Evolutionary conservation across 441 rosid species (phyloP).

Genomic region (Gossypium schwendimanii): DNA sequence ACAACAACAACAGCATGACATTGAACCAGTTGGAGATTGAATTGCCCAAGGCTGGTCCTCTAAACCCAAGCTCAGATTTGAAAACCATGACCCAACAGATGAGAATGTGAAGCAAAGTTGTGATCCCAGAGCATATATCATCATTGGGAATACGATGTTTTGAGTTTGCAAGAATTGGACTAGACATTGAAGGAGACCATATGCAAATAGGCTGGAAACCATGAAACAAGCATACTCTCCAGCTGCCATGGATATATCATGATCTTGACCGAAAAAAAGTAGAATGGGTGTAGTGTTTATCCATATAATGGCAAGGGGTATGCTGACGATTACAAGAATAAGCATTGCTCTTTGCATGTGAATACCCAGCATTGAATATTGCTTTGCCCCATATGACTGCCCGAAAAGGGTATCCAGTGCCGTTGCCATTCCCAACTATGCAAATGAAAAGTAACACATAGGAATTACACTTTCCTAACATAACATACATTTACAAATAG

Average conservation of each 20-base stretch:
- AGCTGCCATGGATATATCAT: constrained; percentile 30
- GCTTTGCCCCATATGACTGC: constrained; percentile 50
- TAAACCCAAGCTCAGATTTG: constrained; percentile 39
- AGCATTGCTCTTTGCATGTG: constrained; percentile 57
- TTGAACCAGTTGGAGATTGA: constrained; percentile 54
- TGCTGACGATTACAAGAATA: constrained; percentile 37
- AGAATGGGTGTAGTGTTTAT: constrained; percentile 42
- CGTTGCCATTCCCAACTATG: constrained; percentile 49
- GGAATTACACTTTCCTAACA: no score
- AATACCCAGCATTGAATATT: constrained; percentile 41
- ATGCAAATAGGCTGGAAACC: constrained; percentile 60
- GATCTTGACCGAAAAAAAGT: constrained; percentile 30
- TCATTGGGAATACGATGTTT: constrained; percentile 49
- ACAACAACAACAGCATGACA: constrained; percentile 40
- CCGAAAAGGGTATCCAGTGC: constrained; percentile 52
- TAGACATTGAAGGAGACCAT: constrained; percentile 53
- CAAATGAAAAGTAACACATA: not conserved
- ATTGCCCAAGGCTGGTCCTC: constrained; percentile 56
- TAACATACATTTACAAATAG: no score
- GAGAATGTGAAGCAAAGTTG: constrained; percentile 37
- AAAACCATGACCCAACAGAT: constrained; percentile 52
- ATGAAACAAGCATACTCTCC: constrained; percentile 46
- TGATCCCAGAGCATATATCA: constrained; percentile 40
- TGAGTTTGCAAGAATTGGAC: constrained; percentile 57
- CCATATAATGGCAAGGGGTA: constrained; percentile 51